Evolutionary conservation across 106 monocot genomes (phyloP).

Genomic region (Acanthochlamys bracteata): DNA sequence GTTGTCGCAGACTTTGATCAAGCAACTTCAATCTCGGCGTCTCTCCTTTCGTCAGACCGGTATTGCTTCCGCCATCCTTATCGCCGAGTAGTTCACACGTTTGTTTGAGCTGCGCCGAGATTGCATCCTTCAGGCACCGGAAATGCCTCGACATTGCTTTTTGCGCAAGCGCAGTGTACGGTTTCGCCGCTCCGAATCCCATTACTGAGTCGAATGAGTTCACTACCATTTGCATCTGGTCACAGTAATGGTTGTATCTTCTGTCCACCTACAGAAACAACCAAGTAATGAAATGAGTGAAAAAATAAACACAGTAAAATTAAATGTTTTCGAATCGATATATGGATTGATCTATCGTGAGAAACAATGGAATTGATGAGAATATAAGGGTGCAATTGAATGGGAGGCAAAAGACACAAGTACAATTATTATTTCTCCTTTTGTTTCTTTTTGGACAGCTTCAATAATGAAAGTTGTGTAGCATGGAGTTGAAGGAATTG

Average conservation of each 20-base stretch:
- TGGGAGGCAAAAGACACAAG: no score
- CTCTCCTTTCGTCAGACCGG: conserved; percentile 87
- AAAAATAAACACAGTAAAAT: background rate
- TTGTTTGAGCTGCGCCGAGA: conserved; percentile 50
- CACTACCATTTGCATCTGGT: conserved; percentile 97
- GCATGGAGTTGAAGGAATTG: no score
- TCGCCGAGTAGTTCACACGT: conserved; percentile 79
- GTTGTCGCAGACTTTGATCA: conserved; percentile 81
- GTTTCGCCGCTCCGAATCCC: conserved; percentile 82
- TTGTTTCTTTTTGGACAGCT: conserved; percentile 1
- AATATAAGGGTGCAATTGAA: no score
- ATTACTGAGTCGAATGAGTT: conserved; percentile 90
- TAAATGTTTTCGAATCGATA: background rate
- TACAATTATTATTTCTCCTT: conserved; percentile 2
- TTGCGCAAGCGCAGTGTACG: conserved; percentile 90
- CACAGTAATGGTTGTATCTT: conserved; percentile 93
- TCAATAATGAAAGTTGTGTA: conserved; percentile 9
- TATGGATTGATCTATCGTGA: background rate
- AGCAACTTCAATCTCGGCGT: conserved; percentile 71
- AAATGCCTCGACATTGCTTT: conserved; percentile 98
- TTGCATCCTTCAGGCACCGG: conserved; percentile 87
- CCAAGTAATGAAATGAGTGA: background rate
- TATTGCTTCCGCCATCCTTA: conserved; percentile 45
- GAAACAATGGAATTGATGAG: background rate
- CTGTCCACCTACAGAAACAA: conserved; percentile 57